phyloP scores from a whole-genome alignment of 1,139 yeast species.

The Yamadazyma songkhlaensis region DNA sequence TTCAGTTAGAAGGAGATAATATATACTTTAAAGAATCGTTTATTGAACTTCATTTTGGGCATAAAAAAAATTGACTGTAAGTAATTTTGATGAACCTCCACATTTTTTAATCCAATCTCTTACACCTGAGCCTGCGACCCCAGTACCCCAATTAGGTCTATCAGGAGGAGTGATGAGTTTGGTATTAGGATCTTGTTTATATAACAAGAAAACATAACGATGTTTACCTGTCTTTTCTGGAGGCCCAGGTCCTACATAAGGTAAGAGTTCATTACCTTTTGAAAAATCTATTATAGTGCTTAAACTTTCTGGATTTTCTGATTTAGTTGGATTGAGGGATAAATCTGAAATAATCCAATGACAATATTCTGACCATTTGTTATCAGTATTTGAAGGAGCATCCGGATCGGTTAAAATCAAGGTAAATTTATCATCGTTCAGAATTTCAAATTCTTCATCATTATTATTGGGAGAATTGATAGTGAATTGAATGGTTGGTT shows the following conservation, averaged over 20 bases:
- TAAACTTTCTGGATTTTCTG: constrained; percentile 26
- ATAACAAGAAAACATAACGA: constrained; percentile 73
- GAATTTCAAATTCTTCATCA: constrained; percentile 38
- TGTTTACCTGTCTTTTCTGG: constrained; percentile 81
- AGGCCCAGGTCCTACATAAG: constrained; percentile 80
- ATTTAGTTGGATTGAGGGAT: constrained; percentile 32
- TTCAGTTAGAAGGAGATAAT: constrained; percentile 16
- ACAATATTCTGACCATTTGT: constrained; percentile 84
- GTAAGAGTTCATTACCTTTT: constrained; percentile 34
- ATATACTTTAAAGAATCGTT: constrained; percentile 10
- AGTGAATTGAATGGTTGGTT: constrained; percentile 68
- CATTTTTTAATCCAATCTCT: constrained; percentile 66
- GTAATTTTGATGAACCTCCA: constrained; percentile 57
- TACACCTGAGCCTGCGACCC: constrained; percentile 71
- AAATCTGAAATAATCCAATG: constrained; percentile 75
- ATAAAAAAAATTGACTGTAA: constrained; percentile 77
- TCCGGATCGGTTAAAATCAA: constrained; percentile 88
- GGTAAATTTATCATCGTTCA: constrained; percentile 57
- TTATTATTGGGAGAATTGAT: constrained; percentile 43
- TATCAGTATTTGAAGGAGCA: constrained; percentile 81
- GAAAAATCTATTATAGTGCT: constrained; percentile 36
- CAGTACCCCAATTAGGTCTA: constrained; percentile 86
- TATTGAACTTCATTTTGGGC: constrained; percentile 58
- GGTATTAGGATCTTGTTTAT: constrained; percentile 55
- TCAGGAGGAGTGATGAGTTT: constrained; percentile 44